Percentiles rank a stretch among this genome's conserved stretches.
Conservation (phyloP, 1,139 yeast genomes). For the Pichia sp. region DNA sequence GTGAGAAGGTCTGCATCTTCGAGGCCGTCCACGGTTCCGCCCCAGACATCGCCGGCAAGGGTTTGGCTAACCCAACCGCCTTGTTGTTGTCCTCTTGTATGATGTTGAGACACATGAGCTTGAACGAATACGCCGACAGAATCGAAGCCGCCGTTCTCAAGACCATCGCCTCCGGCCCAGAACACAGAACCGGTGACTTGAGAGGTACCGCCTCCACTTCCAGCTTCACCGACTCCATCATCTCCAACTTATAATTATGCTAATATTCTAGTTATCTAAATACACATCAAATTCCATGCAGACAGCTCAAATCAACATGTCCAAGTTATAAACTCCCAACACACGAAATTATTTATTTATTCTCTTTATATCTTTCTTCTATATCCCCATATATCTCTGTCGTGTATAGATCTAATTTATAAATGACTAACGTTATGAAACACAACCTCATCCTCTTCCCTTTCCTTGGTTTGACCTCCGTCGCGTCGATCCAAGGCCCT, state of each 20-base stretch:
- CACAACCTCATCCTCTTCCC: neutral
- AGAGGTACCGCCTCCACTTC: slow-evolving; percentile 87
- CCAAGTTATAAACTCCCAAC: neutral
- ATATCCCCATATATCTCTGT: neutral
- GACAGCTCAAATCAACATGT: neutral
- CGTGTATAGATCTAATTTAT: neutral
- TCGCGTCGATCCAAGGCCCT: neutral
- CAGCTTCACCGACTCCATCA: slow-evolving; percentile 82
- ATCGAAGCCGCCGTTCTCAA: slow-evolving; percentile 86
- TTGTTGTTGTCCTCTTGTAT: slow-evolving; percentile 89
- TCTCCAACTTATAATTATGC: slow-evolving; percentile 45
- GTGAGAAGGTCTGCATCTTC: slow-evolving; percentile 93
- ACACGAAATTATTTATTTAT: neutral
- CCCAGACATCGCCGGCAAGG: slow-evolving; percentile 97
- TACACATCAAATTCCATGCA: neutral
- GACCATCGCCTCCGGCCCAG: slow-evolving; percentile 93
- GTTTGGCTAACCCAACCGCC: slow-evolving; percentile 98
- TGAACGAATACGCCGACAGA: slow-evolving; percentile 71
- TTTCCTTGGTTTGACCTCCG: neutral
- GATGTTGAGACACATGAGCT: slow-evolving; percentile 99
- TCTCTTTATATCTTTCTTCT: neutral
- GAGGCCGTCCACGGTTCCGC: slow-evolving; percentile 99
- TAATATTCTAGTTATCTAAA: neutral
- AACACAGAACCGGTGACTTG: slow-evolving; percentile 92
- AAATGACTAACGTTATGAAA: slow-evolving; percentile 2